Base-by-base conservation (phyloP, 345 rosid genomes). In the Streptanthus diversifolius region DNA sequence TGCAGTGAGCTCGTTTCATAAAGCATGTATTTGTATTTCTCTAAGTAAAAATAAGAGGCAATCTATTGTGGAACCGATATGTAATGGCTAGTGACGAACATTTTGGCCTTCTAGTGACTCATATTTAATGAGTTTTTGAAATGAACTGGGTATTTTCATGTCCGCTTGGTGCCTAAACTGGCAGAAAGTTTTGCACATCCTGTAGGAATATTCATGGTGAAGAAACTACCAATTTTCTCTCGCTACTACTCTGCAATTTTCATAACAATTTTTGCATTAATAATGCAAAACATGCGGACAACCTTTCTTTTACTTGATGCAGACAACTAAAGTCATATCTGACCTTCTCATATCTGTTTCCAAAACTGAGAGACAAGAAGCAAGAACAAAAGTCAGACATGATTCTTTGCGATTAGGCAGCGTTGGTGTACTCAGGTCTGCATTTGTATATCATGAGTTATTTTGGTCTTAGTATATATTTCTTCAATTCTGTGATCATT, bases 361-460 rank as follows among this genome's bases (percentile, higher is more conserved):
- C 55, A 95, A 92, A 81, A 88, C 96, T 51, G 95, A 95, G 87
- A 84, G 99, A 79, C 96, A 88, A 70, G 99, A 92, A 87, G 97
- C 99, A 71, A 84, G 99, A 80, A 74, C 90, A 81, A 95, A 92
- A 86, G 91, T 95, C 59, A 90, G 92, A 64, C 97, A 95, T 74
- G 98, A 92, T 78, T 95, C 99, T 45, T 71, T 95, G 80, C 90
- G 99, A 74, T 88, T 95, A 49, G 99, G 99, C 77, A 95, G 85
- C 80, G 96, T 95, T 69, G 99, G 98, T 44, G 90, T 92, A 53
- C 90, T 92, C 76, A 95, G 99, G 99, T 95, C 81, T 45, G 35
- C 72, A 21, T 53, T 37, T 67, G 22, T 68, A 51, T 64, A 47
- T 7, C 40, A 8, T 57, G 49, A 70, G 39, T 64, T 76, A 6